Evolutionary conservation across 169 alveolate genomes (phyloP).

Genomic region (Besnoitia besnoiti): DNA sequence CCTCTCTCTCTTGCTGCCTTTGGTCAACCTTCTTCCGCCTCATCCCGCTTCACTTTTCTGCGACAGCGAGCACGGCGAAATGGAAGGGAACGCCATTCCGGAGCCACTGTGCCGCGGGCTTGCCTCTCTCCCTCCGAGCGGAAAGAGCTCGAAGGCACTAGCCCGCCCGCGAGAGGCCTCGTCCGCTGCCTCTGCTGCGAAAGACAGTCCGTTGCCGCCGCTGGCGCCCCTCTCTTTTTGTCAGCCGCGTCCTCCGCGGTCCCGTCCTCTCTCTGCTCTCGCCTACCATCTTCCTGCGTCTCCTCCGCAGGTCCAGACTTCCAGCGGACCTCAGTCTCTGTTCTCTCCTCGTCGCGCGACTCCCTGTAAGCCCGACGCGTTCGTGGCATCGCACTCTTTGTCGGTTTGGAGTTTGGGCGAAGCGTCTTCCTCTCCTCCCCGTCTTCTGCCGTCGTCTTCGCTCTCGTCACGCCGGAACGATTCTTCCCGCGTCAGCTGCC

Average conservation of each 20-base stretch:
- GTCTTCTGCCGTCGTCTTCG: background rate
- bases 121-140: background rate
- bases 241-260: background rate
- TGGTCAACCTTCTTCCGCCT: too few relatives aligned
- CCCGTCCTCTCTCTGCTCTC: background rate
- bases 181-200: too few relatives aligned
- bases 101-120: too few relatives aligned
- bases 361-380: too few relatives aligned
- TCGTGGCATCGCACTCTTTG: too few relatives aligned
- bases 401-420: background rate
- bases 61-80: too few relatives aligned
- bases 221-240: background rate
- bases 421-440: background rate
- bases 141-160: background rate
- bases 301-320: background rate
- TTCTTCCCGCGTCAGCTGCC: background rate
- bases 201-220: background rate
- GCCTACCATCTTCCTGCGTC: background rate
- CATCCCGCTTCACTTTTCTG: too few relatives aligned
- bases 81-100: too few relatives aligned
- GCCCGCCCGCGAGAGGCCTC: background rate
- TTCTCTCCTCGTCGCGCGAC: background rate
- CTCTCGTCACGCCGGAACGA: background rate
- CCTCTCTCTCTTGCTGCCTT: too few relatives aligned
- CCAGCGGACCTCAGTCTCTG: background rate